Evolutionary conservation across 2,329 filamentous ascomycete genomes (phyloP), one percentile per base, ranked within the genome.

Genomic region (Ophiocordyceps camponoti-saundersi): DNA sequence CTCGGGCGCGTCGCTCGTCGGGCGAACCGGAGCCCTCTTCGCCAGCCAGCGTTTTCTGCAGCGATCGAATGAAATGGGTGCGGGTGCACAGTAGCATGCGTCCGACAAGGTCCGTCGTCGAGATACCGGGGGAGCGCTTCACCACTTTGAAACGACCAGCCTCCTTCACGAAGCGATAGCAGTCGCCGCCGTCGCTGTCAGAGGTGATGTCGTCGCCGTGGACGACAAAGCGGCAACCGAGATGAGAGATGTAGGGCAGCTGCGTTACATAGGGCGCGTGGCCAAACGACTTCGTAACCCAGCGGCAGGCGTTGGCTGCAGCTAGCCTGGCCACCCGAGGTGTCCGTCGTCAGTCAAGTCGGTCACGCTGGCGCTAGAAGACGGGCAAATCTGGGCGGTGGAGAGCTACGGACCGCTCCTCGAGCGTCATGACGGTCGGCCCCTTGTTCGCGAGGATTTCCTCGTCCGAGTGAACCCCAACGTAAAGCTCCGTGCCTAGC

Each of bases 131-230:
- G 2, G 92, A 96, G 52, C 92, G 78, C 69, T 94, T 95, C 43
- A 98, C 92, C 18, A 98, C 87, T 66, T 93, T 89, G 76, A 98
- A 98, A 42, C 92, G 78, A 13, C 83, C 82, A 1, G 90, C 92
- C 40, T 85, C 82, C 67, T 98, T 98, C 58, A 98, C 92, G 59
- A 90, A 96, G 50, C 92, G 85, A 68, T 98, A 98, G 68, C 90
- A 96, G 68, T 98, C 92, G 62, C 95, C 83, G 41, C 92, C 92
- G 54, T 80, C 80, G 60, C 84, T 85, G 65, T 98, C 92, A 0
- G 88, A 94, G 3, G 92, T 96, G 59, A 96, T 94, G 65, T 96
- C 90, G 63, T 96, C 92, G 50, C 90, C 90, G 64, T 96, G 90
- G 2, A 95, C 90, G 41, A 96, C 92, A 62, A 90, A 96, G 59